Percentiles rank a stretch among this genome's conserved stretches.
Conservation (phyloP, 306 rosid genomes). For the Citrullus colocynthis region DNA sequence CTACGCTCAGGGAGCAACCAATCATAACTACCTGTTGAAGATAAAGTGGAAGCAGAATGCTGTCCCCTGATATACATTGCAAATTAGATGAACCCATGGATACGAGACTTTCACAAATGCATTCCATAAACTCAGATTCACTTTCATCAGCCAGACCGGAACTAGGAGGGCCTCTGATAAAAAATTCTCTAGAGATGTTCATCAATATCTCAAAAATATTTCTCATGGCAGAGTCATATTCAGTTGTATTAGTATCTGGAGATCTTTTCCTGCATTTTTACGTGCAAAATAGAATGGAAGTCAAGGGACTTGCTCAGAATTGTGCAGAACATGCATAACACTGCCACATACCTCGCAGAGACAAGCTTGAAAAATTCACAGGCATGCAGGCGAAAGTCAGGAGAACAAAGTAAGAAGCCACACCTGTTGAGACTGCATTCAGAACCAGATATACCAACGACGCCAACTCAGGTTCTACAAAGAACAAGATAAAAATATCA, state of each 20-base stretch:
- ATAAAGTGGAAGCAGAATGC: conserved; percentile 38
- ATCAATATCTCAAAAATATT: conserved; percentile 56
- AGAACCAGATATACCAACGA: conserved; percentile 10
- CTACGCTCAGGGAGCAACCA: neutral
- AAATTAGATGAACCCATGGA: conserved; percentile 72
- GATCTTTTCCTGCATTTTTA: conserved; percentile 66
- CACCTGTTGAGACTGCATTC: conserved; percentile 43
- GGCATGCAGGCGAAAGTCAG: conserved; percentile 91
- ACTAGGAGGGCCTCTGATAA: conserved; percentile 28
- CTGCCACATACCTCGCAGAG: conserved; percentile 55
- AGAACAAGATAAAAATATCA: conserved; percentile 21
- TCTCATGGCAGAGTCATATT: conserved; percentile 68
- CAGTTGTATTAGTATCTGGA: conserved; percentile 45
- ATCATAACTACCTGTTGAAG: conserved; percentile 56
- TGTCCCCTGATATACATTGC: conserved; percentile 69
- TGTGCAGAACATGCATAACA: conserved; percentile 5
- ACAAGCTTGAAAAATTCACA: conserved; percentile 90
- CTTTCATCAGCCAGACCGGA: conserved; percentile 51
- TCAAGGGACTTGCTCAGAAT: conserved; percentile 7
- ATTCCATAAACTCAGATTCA: conserved; percentile 69
- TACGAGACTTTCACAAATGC: conserved; percentile 79
- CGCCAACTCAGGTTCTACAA: conserved; percentile 10
- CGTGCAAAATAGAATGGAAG: conserved; percentile 10
- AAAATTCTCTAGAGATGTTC: conserved; percentile 66
- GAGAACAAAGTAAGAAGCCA: conserved; percentile 76